Evolutionary conservation across 176 grass and related monocot species (phyloP), one percentile per base, ranked within the genome.

Genomic region (Pontederia crassipes): DNA sequence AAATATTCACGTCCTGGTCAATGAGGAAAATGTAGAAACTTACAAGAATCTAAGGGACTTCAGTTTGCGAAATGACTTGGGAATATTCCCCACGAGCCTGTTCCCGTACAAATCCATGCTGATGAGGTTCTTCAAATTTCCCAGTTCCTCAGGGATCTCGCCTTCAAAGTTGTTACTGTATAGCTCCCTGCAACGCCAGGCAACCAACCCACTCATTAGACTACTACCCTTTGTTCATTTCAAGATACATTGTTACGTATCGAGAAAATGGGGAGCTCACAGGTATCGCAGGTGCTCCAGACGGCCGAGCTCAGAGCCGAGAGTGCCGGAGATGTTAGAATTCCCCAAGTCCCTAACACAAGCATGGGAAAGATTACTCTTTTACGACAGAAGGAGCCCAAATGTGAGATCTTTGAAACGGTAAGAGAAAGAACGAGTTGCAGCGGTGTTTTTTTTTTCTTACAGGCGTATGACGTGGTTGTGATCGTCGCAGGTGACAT

Each of bases 71-170:
- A 97, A 81, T 3, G 93, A 91, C 69, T 79, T 91, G 66, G 93
- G 84, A 58, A 97, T 88, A 61, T 46, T 16, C 72, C 87, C 87
- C 9, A 80, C 73, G 58, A 97, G 64, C 58, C 68, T 77, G 70
- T 97, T 97, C 48, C 77, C 84, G 58, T 91, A 97, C 59, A 97
- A 72, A 64, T 97, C 93, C 84, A 97, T 78, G 79, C 93, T 97
- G 77, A 97, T 88, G 46, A 97, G 73, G 52, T 80, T 85, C 76
- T 85, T 97, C 8, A 97, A 83, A 50, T 91, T 88, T 28, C 93
- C 93, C 62, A 97, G 57, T 59, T 91, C 87, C 57, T 80, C 66
- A 0, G 92, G 87, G 65, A 97, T 88, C 65, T 91, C 71, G 0
- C 84, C 93, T 2, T 77, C 9, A 10, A 97, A 79, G 66, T 85